Percentiles rank a stretch among this genome's conserved stretches.
Evolutionary conservation across 768 basidiomycete genomes (phyloP).

Genomic region (Gymnopilus dilepis): DNA sequence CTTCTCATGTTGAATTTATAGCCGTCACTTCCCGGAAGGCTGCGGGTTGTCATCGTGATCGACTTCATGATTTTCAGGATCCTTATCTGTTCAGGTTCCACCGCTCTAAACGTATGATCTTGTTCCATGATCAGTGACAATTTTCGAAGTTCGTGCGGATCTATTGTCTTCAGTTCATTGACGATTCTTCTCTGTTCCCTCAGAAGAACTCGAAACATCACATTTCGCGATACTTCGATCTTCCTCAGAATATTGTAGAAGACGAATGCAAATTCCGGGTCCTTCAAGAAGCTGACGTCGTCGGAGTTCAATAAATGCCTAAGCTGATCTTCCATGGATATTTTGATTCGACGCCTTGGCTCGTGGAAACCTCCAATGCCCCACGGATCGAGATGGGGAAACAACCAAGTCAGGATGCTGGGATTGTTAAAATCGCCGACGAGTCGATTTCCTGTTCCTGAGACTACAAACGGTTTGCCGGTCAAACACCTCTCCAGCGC

Average conservation of each 20-base stretch:
- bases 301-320: neutral
- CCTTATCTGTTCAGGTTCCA: neutral
- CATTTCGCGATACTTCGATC: neutral
- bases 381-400: neutral
- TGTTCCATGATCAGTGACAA: neutral
- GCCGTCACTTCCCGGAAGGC: neutral
- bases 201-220: neutral
- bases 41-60: neutral
- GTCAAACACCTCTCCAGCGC: conserved; percentile 3
- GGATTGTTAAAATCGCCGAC: neutral
- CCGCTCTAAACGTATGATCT: neutral
- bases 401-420: neutral
- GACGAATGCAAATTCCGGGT: neutral
- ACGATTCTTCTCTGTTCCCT: neutral
- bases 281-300: neutral
- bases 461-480: neutral
- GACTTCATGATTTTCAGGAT: neutral
- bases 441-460: neutral
- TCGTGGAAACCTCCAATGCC: neutral
- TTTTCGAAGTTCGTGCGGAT: neutral
- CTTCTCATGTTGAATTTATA: neutral
- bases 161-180: neutral
- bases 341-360: neutral
- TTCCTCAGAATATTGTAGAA: neutral
- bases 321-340: neutral